A percentile compares a stretch with the other conserved stretches of the same genome.
phyloP scores from a whole-genome alignment of 345 rosid species.

The Arabidopsis suecica region DNA sequence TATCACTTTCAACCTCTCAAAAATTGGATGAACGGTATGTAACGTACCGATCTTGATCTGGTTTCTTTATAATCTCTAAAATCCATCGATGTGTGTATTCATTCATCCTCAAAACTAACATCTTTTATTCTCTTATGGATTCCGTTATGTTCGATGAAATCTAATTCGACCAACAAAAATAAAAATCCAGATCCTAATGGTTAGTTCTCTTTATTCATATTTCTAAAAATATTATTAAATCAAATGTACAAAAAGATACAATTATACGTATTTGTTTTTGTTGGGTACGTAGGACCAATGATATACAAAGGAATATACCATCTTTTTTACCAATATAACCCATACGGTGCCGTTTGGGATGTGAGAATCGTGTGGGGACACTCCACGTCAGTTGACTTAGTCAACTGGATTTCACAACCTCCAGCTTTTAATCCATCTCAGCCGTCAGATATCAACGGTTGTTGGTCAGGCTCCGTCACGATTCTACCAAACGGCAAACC shows the following conservation, averaged over 20 bases:
- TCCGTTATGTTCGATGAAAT: constrained; percentile 24
- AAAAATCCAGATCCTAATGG: constrained; percentile 72
- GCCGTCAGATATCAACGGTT: constrained; percentile 60
- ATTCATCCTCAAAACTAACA: constrained; percentile 3
- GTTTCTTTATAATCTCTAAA: not conserved
- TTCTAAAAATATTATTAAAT: not conserved
- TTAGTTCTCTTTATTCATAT: constrained; percentile 45
- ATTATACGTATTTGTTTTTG: constrained; percentile 6
- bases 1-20: constrained; percentile 73
- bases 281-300: constrained; percentile 57
- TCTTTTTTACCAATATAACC: constrained; percentile 70
- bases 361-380: constrained; percentile 84
- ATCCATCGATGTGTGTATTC: not conserved
- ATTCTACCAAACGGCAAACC: constrained; percentile 56
- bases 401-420: constrained; percentile 67
- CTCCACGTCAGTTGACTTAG: constrained; percentile 71
- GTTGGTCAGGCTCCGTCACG: constrained; percentile 84
- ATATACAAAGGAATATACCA: constrained; percentile 77
- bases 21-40: constrained; percentile 83
- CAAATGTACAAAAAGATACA: not conserved
- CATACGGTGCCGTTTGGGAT: constrained; percentile 64
- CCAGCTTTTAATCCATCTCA: constrained; percentile 61
- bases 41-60: not conserved
- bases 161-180: constrained; percentile 12
- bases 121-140: constrained; percentile 15